These are phyloP conservation scores for Talaromyces thailandensis DNA, from an alignment of 495 filamentous ascomycete genomes.

Conservation along the genomic window DNA sequence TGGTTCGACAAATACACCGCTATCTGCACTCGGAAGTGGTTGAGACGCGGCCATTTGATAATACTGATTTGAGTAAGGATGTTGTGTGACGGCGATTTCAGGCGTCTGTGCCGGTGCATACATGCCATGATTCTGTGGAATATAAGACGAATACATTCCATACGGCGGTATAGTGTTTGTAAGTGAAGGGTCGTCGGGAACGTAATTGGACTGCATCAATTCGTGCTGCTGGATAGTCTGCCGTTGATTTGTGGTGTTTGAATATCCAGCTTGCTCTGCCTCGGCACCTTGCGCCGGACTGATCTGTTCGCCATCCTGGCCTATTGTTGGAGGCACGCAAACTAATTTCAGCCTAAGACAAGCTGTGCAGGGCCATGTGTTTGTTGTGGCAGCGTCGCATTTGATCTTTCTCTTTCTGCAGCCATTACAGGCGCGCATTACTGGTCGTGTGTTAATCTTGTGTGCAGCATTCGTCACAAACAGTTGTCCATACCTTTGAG, in stretches of 20 bases:
- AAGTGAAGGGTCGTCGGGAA: constrained; percentile 16
- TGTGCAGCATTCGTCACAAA: neutral
- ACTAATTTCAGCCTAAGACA: constrained; percentile 88
- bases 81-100: constrained; percentile 29
- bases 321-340: constrained; percentile 84
- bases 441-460: constrained; percentile 30
- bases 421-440: constrained; percentile 98
- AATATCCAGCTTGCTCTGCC: constrained; percentile 13
- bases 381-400: constrained; percentile 95
- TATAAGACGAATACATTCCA: constrained; percentile 27
- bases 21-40: constrained; percentile 33
- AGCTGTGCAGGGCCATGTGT: constrained; percentile 95
- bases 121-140: constrained; percentile 58
- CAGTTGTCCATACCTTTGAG: constrained; percentile 64
- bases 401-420: constrained; percentile 80
- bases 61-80: constrained; percentile 34
- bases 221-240: constrained; percentile 22
- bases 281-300: constrained; percentile 26
- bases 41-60: constrained; percentile 48
- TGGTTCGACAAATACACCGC: constrained; percentile 30
- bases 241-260: constrained; percentile 14
- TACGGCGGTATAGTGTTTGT: constrained; percentile 22
- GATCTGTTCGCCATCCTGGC: constrained; percentile 68
- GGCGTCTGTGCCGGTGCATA: constrained; percentile 65
- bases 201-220: constrained; percentile 21